A percentile compares a stretch with the other conserved stretches of the same genome.
phyloP scores from a whole-genome alignment of 116 monocot genomes.

The Trichopus zeylanicus region DNA sequence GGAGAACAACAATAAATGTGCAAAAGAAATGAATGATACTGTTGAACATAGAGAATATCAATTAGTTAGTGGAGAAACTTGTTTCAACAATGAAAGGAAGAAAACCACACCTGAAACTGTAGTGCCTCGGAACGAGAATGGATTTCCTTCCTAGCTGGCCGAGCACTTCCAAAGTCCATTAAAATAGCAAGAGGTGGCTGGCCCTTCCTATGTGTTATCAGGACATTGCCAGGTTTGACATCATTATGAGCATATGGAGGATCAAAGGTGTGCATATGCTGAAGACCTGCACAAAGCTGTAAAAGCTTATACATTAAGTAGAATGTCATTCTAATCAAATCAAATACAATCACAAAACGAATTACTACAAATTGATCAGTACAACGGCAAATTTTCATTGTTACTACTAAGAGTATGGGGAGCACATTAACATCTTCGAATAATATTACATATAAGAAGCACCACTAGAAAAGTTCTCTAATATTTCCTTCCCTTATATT shows the following conservation, averaged over 20 bases:
- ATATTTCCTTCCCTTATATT: too few species aligned
- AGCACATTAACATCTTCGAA: too few species aligned
- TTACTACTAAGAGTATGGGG: too few species aligned
- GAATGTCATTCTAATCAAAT: background rate
- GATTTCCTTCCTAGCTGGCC: slow-evolving; percentile 82
- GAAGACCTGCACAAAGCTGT: slow-evolving; percentile 93
- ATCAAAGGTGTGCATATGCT: slow-evolving; percentile 94
- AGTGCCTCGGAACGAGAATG: slow-evolving; percentile 83
- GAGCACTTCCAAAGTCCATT: slow-evolving; percentile 97
- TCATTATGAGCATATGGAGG: slow-evolving; percentile 98
- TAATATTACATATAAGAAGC: too few species aligned
- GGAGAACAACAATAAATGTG: background rate
- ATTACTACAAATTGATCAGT: background rate
- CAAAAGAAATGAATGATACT: background rate
- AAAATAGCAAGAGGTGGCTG: slow-evolving; percentile 79
- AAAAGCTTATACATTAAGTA: background rate
- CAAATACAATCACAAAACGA: background rate
- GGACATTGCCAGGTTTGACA: slow-evolving; percentile 90
- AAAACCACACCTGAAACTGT: slow-evolving; percentile 67
- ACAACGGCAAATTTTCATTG: too few species aligned
- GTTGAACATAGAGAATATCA: background rate
- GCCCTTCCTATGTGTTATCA: slow-evolving; percentile 71
- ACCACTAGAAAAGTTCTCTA: too few species aligned
- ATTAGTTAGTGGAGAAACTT: background rate
- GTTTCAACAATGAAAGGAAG: background rate